A percentile compares a stretch with the other conserved stretches of the same genome.
These are phyloP conservation scores for Neurospora sp. DNA, from an alignment of 495 filamentous ascomycete species.

Conservation along the genomic window DNA sequence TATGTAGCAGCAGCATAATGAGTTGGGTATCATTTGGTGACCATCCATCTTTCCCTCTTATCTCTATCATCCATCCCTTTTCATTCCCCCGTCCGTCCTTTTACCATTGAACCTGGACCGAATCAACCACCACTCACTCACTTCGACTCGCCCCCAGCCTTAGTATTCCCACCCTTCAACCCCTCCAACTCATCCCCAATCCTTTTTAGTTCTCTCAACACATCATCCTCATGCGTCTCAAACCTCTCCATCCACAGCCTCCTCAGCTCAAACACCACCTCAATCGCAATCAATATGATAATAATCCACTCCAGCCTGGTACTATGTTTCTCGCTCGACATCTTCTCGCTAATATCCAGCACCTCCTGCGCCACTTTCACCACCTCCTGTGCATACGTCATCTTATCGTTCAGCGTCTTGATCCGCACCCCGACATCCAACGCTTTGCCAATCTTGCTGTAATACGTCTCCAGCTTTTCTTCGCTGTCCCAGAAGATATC, in stretches of 20 bases:
- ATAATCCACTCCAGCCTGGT: conserved; percentile 94
- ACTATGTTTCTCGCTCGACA: conserved; percentile 81
- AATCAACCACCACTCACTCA: too few species aligned
- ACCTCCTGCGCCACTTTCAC: conserved; percentile 85
- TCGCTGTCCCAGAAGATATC: conserved; percentile 98
- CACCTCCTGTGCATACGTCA: conserved; percentile 96
- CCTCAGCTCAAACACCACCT: conserved; percentile 59
- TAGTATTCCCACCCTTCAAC: not conserved
- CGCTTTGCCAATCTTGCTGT: conserved; percentile 81
- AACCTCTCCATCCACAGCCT: conserved; percentile 36
- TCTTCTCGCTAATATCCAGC: conserved; percentile 80
- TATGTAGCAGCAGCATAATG: not conserved
- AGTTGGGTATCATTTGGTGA: conserved; percentile 16
- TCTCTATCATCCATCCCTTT: not conserved
- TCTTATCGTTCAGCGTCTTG: conserved; percentile 85
- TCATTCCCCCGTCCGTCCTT: not conserved
- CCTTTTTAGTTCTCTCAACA: conserved; percentile 11
- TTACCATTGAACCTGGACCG: too few species aligned
- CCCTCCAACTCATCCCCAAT: conserved; percentile 6
- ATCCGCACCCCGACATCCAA: conserved; percentile 91
- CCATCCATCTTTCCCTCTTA: not conserved
- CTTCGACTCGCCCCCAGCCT: too few species aligned
- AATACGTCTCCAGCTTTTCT: conserved; percentile 81
- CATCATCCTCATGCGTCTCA: conserved; percentile 16
- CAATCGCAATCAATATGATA: conserved; percentile 84